Evolutionary conservation across 2,329 filamentous ascomycete species (phyloP).

Genomic region (Venturia asperata): DNA sequence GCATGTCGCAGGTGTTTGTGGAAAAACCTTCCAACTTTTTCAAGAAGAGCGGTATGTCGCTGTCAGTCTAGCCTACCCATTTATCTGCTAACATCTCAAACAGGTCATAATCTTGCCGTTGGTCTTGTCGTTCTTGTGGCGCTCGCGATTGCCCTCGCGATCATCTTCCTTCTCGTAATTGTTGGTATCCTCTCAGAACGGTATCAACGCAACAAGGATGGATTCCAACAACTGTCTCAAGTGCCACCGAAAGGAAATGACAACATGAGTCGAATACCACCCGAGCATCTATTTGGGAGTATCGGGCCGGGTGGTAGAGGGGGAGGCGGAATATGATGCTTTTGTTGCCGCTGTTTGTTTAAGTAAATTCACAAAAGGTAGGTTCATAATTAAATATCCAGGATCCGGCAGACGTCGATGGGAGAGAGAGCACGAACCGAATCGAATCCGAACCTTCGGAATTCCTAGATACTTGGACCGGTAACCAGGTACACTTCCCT

Average conservation of each 20-base stretch:
- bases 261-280: conserved; percentile 46
- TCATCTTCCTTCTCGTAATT: conserved; percentile 71
- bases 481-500: neutral
- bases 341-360: neutral
- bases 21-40: conserved; percentile 71
- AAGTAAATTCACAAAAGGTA: conserved; percentile 1
- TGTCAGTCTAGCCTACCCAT: conserved; percentile 22
- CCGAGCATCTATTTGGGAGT: conserved; percentile 34
- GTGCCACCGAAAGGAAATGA: conserved; percentile 38
- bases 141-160: conserved; percentile 66
- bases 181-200: conserved; percentile 69
- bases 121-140: conserved; percentile 76
- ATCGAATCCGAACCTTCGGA: neutral
- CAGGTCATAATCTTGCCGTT: conserved; percentile 54
- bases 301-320: conserved; percentile 12
- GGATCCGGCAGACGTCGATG: conserved; percentile 2
- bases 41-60: conserved; percentile 51
- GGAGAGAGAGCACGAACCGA: neutral
- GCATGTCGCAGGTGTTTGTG: conserved; percentile 74
- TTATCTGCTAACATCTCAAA: conserved; percentile 19
- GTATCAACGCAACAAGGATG: conserved; percentile 67
- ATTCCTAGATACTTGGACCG: neutral
- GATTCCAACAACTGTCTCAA: conserved; percentile 71
- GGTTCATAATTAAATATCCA: neutral
- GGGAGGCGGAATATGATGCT: neutral